These are phyloP conservation scores for Fusarium sp. DNA, from an alignment of 2,329 filamentous ascomycete species.

Conservation along the genomic window DNA sequence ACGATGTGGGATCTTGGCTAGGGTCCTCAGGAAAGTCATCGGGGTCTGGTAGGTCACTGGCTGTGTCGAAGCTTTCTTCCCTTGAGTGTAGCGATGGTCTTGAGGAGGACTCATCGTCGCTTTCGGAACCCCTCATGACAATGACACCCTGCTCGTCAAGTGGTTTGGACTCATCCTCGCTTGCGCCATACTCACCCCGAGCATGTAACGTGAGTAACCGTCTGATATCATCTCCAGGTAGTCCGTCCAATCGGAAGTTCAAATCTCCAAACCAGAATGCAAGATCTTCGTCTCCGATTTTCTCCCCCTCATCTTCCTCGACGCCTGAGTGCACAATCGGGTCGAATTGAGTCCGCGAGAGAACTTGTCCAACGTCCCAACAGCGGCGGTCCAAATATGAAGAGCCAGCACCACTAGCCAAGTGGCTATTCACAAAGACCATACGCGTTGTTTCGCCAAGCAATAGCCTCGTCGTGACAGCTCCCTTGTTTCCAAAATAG, in stretches of 20 bases:
- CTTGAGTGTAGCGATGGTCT: constrained; percentile 51
- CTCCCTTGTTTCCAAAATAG: constrained; percentile 97
- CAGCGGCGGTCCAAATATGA: constrained; percentile 83
- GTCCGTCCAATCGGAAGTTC: constrained; percentile 90
- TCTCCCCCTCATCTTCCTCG: constrained; percentile 72
- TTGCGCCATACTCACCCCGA: constrained; percentile 77
- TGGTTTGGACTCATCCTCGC: constrained; percentile 52
- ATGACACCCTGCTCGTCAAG: constrained; percentile 65
- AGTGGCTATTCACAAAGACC: constrained; percentile 91
- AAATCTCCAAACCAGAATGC: constrained; percentile 97
- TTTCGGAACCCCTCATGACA: constrained; percentile 58
- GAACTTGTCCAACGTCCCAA: constrained; percentile 88
- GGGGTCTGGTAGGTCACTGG: constrained; percentile 65
- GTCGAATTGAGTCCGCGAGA: constrained; percentile 80
- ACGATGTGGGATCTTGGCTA: constrained; percentile 81
- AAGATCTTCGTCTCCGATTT: constrained; percentile 91
- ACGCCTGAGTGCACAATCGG: constrained; percentile 76
- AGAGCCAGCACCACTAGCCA: constrained; percentile 87
- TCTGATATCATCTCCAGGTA: constrained; percentile 91
- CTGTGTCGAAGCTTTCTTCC: constrained; percentile 56
- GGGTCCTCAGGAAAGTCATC: constrained; percentile 76
- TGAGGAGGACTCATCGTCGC: constrained; percentile 59
- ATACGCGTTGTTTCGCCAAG: constrained; percentile 90
- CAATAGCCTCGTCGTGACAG: constrained; percentile 82
- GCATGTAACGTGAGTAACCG: constrained; percentile 86